A percentile compares a stretch with the other conserved stretches of the same genome.
These are phyloP conservation scores for Diplotaxis tenuifolia DNA, from an alignment of 345 rosid species.

Conservation along the genomic window DNA sequence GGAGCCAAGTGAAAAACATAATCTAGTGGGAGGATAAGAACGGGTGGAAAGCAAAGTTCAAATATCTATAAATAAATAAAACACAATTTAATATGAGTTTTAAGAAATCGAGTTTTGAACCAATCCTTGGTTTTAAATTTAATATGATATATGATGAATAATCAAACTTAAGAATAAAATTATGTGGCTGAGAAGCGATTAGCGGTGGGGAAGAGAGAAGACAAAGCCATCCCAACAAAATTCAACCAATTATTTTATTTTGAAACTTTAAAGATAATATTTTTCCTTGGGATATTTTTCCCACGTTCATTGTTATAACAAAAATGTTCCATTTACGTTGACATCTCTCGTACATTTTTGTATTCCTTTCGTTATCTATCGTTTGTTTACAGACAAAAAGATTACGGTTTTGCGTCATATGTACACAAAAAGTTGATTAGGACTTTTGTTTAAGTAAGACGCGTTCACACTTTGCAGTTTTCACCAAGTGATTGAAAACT, in stretches of 20 bases:
- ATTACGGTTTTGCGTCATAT: slow-evolving; percentile 33
- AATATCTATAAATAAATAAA: background rate
- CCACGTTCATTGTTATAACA: slow-evolving; percentile 23
- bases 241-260: background rate
- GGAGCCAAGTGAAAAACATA: slow-evolving; percentile 13
- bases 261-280: background rate
- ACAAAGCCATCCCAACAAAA: slow-evolving; percentile 16
- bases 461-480: slow-evolving; percentile 16
- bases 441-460: slow-evolving; percentile 29
- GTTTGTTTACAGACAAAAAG: slow-evolving; percentile 15
- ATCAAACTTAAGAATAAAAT: background rate
- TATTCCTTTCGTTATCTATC: slow-evolving; percentile 30
- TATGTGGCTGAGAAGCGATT: slow-evolving; percentile 29
- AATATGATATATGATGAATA: slow-evolving; percentile 23
- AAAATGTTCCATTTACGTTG: slow-evolving; percentile 32
- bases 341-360: background rate
- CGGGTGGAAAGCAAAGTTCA: slow-evolving; percentile 30
- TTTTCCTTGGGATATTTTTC: background rate
- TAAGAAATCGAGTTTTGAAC: slow-evolving; percentile 25
- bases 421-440: slow-evolving; percentile 25
- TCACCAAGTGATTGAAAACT: background rate
- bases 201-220: slow-evolving; percentile 30
- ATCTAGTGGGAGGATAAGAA: slow-evolving; percentile 30
- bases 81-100: background rate
- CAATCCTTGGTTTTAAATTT: slow-evolving; percentile 16